A percentile compares a stretch with the other conserved stretches of the same genome.
These are phyloP conservation scores for Candida incommunis DNA, from an alignment of 805 yeast genomes.

Conservation along the genomic window DNA sequence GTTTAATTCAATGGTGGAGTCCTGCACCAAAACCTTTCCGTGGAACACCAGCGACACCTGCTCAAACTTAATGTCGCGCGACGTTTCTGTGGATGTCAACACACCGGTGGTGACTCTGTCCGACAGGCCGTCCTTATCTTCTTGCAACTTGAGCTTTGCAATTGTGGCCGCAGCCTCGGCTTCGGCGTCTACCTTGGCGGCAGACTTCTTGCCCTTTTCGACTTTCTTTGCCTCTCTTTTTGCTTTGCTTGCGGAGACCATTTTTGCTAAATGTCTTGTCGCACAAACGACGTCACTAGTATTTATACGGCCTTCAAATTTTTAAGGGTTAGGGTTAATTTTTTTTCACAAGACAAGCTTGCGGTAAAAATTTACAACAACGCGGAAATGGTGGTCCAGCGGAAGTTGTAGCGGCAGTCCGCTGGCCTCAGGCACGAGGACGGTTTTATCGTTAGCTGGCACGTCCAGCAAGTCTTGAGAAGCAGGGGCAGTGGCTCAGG, in stretches of 20 bases:
- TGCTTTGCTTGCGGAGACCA: constrained; percentile 80
- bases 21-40: constrained; percentile 92
- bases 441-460: too few species aligned
- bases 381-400: too few species aligned
- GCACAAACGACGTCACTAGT: too few species aligned
- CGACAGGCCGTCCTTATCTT: constrained; percentile 84
- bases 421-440: too few species aligned
- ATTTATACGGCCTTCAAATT: background rate
- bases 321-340: constrained; percentile 1
- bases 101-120: constrained; percentile 99
- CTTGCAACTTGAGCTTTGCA: constrained; percentile 79
- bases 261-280: constrained; percentile 5
- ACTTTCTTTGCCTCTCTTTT: constrained; percentile 96
- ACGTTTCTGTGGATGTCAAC: constrained; percentile 70
- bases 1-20: constrained; percentile 81
- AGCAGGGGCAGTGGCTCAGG: too few species aligned
- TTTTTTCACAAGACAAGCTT: too few species aligned
- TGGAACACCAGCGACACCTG: constrained; percentile 89
- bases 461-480: too few species aligned
- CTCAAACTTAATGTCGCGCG: constrained; percentile 85
- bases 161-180: constrained; percentile 45
- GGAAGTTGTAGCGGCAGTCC: too few species aligned
- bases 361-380: too few species aligned
- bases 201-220: constrained; percentile 58
- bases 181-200: constrained; percentile 34